Percentiles rank a stretch among this genome's conserved stretches.
Evolutionary conservation across 2,329 filamentous ascomycete genomes (phyloP).

Genomic region (Chrysosphaeria jannelii): DNA sequence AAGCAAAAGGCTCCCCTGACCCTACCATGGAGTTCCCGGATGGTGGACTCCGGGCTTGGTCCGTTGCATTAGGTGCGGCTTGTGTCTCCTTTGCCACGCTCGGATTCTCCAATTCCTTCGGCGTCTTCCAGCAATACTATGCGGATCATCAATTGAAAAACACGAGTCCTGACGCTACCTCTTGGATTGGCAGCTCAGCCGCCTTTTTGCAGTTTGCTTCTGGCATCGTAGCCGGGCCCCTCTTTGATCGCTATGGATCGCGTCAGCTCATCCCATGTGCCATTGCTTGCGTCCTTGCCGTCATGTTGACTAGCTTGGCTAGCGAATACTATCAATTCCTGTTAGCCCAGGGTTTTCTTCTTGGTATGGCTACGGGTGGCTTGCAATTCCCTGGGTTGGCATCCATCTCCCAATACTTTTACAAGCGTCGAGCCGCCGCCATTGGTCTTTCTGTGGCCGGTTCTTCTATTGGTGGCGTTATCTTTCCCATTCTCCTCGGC

Average conservation of each 20-base stretch:
- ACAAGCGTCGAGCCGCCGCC: slow-evolving; percentile 10
- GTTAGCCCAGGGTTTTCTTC: slow-evolving; percentile 11
- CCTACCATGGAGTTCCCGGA: slow-evolving; percentile 3
- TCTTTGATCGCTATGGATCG: slow-evolving; percentile 12
- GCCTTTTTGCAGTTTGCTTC: slow-evolving; percentile 8
- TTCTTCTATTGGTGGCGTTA: slow-evolving; percentile 14
- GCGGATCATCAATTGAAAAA: slow-evolving; percentile 8
- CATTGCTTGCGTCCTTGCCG: slow-evolving; percentile 13
- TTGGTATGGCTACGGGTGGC: slow-evolving; percentile 9
- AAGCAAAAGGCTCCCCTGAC: too few relatives aligned
- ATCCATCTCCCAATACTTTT: slow-evolving; percentile 11
- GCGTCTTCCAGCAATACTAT: slow-evolving; percentile 7
- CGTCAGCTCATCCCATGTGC: slow-evolving; percentile 20
- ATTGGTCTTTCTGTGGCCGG: slow-evolving; percentile 11
- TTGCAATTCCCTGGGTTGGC: slow-evolving; percentile 11
- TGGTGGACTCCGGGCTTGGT: slow-evolving; percentile 2
- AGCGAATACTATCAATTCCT: slow-evolving; percentile 12
- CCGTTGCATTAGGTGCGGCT: slow-evolving; percentile 3
- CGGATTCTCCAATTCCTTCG: slow-evolving; percentile 5
- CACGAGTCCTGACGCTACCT: slow-evolving; percentile 8
- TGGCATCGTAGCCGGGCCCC: slow-evolving; percentile 8
- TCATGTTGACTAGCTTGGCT: slow-evolving; percentile 13
- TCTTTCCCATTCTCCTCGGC: slow-evolving; percentile 21
- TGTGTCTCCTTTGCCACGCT: slow-evolving; percentile 4
- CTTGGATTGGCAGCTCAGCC: slow-evolving; percentile 13